A percentile compares a stretch with the other conserved stretches of the same genome.
phyloP scores from a whole-genome alignment of 192 early-diverging fungal species.

The Linnemannia exigua region DNA sequence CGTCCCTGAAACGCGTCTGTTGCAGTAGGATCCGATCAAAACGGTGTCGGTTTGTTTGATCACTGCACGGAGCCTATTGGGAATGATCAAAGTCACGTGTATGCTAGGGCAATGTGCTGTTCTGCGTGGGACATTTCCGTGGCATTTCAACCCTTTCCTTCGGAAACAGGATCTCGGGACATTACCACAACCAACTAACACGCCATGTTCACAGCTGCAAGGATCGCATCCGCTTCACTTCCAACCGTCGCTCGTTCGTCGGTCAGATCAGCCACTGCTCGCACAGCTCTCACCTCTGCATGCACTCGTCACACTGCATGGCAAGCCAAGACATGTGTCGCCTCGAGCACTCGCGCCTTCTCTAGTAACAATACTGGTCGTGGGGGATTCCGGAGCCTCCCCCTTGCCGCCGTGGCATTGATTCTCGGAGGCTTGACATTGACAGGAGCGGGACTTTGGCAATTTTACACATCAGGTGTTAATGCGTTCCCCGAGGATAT shows the following conservation, averaged over 20 bases:
- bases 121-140: neutral
- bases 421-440: conserved; percentile 56
- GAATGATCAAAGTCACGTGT: neutral
- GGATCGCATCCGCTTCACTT: neutral
- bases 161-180: neutral
- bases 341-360: neutral
- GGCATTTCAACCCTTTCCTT: neutral
- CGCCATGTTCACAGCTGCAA: neutral
- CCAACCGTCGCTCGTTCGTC: neutral
- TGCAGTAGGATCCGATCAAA: neutral
- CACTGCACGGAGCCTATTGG: neutral
- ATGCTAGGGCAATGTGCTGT: neutral
- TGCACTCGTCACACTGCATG: neutral
- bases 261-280: neutral
- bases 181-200: neutral
- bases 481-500: conserved; percentile 67
- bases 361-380: neutral
- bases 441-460: conserved; percentile 61
- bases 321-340: neutral
- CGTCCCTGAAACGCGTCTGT: neutral
- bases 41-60: neutral
- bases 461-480: conserved; percentile 65
- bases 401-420: conserved; percentile 46
- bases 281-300: neutral
- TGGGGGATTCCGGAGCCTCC: conserved; percentile 3